Evolutionary conservation across 2,329 filamentous ascomycete species (phyloP), one percentile per base, ranked within the genome.

Genomic region (Pyrenochaeta sp.): DNA sequence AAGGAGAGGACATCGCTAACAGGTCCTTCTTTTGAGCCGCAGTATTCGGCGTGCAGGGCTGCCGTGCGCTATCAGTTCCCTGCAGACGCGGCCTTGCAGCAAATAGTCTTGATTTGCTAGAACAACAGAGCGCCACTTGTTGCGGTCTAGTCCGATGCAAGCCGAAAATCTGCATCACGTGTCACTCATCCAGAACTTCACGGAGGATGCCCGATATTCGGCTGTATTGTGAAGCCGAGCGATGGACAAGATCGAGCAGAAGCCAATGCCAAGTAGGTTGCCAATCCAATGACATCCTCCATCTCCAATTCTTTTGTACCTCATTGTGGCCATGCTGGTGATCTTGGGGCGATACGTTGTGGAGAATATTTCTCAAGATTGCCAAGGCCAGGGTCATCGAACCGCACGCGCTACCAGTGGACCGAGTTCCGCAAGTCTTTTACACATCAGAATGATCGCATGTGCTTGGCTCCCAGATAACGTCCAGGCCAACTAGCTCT

Each of bases 71-170:
- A 59, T 47, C 41, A 27, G 35, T 35, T 43, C 30, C 35, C 41
- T 51, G 56, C 53, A 56, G 52, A 42, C 47, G 48, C 51, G 39
- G 36, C 35, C 27, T 35, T 26, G 35, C 41, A 43, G 43, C 35
- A 50, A 55, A 63, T 60, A 44, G 55, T 61, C 47, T 26, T 66
- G 58, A 67, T 67, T 66, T 50, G 62, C 44, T 30, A 47, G 31
- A 5, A 20, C 24, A 10, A 34, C 37, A 37, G 19, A 27, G 36
- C 15, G 46, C 47, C 22, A 18, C 60, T 48, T 20, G 35, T 58
- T 61, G 32, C 30, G 48, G 63, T 42, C 39, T 60, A 64, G 59
- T 11, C 30, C 34, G 28, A 37, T 21, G 47, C 44, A 52, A 38
- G 41, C 32, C 38, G 53, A 52, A 54, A 42, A 50, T 45, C 36